These are phyloP conservation scores for Termitomyces sp. DNA, from an alignment of 768 basidiomycete species.

Conservation along the genomic window DNA sequence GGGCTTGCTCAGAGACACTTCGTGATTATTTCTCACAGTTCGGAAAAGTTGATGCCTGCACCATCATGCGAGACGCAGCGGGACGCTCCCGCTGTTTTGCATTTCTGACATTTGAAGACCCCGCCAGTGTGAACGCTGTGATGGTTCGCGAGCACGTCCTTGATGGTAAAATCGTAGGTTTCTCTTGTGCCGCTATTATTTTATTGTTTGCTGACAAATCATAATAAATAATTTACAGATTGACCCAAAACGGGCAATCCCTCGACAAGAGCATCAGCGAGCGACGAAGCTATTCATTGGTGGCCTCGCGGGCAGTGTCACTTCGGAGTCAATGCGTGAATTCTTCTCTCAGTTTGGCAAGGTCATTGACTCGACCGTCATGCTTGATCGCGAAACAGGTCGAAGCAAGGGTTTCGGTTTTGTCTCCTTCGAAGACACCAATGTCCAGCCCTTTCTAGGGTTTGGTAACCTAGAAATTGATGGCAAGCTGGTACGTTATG, in stretches of 20 bases:
- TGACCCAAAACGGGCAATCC: slow-evolving; percentile 99
- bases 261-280: slow-evolving; percentile 89
- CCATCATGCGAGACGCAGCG: slow-evolving; percentile 96
- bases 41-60: slow-evolving; percentile 95
- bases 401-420: slow-evolving; percentile 98
- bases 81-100: slow-evolving; percentile 97
- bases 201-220: not conserved
- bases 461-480: slow-evolving; percentile 90
- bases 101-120: slow-evolving; percentile 93
- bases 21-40: slow-evolving; percentile 92
- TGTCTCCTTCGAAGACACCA: slow-evolving; percentile 91
- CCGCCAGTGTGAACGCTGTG: slow-evolving; percentile 89
- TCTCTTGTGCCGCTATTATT: slow-evolving; percentile 4
- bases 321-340: slow-evolving; percentile 87
- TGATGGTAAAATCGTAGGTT: slow-evolving; percentile 92
- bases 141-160: slow-evolving; percentile 93
- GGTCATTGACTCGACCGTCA: slow-evolving; percentile 97
- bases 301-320: slow-evolving; percentile 86
- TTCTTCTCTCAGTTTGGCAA: slow-evolving; percentile 94
- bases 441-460: slow-evolving; percentile 83
- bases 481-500: slow-evolving; percentile 70
- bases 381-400: slow-evolving; percentile 95
- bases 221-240: slow-evolving; percentile 51
- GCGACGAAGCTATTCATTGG: slow-evolving; percentile 97
- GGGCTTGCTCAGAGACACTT: slow-evolving; percentile 53